A percentile compares a stretch with the other conserved stretches of the same genome.
Evolutionary conservation across 2,329 filamentous ascomycete genomes (phyloP).

Genomic region (Alternaria postmessia): DNA sequence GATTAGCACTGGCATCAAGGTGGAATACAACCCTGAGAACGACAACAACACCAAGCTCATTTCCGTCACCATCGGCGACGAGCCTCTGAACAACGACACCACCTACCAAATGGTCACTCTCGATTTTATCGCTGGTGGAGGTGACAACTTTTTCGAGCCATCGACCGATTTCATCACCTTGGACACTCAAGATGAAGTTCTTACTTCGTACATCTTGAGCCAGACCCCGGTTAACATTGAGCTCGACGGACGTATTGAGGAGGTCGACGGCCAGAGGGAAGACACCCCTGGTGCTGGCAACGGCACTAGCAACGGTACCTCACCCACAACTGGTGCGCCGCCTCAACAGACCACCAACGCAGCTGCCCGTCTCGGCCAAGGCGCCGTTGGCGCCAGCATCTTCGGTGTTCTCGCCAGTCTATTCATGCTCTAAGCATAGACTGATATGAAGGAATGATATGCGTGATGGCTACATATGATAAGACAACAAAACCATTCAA

Average conservation of each 20-base stretch:
- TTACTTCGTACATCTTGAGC: conserved; percentile 60
- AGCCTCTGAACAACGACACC: conserved; percentile 56
- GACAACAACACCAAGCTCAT: conserved; percentile 62
- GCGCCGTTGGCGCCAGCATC: conserved; percentile 13
- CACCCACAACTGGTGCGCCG: conserved; percentile 18
- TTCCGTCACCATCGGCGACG: conserved; percentile 60
- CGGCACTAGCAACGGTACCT: conserved; percentile 28
- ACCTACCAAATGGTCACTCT: conserved; percentile 68
- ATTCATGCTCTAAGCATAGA: conserved; percentile 20
- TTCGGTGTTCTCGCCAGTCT: conserved; percentile 22
- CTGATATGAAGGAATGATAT: not conserved
- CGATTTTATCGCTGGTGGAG: conserved; percentile 67
- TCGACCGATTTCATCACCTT: conserved; percentile 56
- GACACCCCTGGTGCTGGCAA: conserved; percentile 21
- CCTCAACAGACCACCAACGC: conserved; percentile 21
- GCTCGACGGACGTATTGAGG: conserved; percentile 59
- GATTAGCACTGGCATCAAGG: conserved; percentile 63
- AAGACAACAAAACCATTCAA: not conserved
- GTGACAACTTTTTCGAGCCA: conserved; percentile 66
- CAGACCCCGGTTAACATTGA: conserved; percentile 60
- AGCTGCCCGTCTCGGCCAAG: conserved; percentile 16
- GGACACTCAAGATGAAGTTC: conserved; percentile 64
- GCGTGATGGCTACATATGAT: not conserved
- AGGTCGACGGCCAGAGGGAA: conserved; percentile 34
- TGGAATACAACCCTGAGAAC: conserved; percentile 65